phyloP scores from a whole-genome alignment of 176 grass and related monocot genomes.

The Phragmites australis region DNA sequence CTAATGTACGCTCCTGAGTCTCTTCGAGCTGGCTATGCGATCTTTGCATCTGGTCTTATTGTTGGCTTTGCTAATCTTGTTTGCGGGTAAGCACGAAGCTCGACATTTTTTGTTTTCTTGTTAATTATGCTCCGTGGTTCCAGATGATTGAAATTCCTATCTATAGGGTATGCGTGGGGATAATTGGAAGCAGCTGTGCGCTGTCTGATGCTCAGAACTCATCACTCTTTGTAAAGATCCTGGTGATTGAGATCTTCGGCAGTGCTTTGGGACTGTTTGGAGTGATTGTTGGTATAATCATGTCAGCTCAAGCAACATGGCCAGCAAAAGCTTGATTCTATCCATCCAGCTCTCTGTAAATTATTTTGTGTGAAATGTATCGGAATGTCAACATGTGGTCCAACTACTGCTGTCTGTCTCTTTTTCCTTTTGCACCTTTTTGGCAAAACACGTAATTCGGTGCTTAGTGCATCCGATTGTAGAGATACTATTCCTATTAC shows the following conservation, averaged over 20 bases:
- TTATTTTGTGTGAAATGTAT: conserved; percentile 40
- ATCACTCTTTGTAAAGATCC: conserved; percentile 91
- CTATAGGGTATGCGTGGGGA: conserved; percentile 85
- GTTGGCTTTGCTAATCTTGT: conserved; percentile 96
- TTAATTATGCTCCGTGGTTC: conserved; percentile 12
- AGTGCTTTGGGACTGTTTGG: conserved; percentile 96
- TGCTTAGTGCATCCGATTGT: conserved; percentile 44
- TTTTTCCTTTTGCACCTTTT: conserved; percentile 34
- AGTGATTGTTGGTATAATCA: conserved; percentile 96
- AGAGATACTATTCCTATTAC: conserved; percentile 49
- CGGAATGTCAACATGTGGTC: conserved; percentile 20
- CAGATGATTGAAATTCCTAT: conserved; percentile 17
- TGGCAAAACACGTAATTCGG: conserved; percentile 12
- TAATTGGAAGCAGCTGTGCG: conserved; percentile 97
- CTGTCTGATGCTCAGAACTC: conserved; percentile 98
- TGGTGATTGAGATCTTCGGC: conserved; percentile 98
- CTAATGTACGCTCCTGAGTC: conserved; percentile 74
- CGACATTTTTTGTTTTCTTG: conserved; percentile 4
- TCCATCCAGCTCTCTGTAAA: conserved; percentile 36
- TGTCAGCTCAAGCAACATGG: conserved; percentile 98
- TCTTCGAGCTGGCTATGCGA: conserved; percentile 91
- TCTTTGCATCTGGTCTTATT: conserved; percentile 93
- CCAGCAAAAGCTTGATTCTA: conserved; percentile 52
- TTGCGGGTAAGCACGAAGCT: conserved; percentile 65
- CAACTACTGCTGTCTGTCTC: background rate